Base-by-base conservation (phyloP, 257 asterid genomes). In the Perilla frutescens region DNA sequence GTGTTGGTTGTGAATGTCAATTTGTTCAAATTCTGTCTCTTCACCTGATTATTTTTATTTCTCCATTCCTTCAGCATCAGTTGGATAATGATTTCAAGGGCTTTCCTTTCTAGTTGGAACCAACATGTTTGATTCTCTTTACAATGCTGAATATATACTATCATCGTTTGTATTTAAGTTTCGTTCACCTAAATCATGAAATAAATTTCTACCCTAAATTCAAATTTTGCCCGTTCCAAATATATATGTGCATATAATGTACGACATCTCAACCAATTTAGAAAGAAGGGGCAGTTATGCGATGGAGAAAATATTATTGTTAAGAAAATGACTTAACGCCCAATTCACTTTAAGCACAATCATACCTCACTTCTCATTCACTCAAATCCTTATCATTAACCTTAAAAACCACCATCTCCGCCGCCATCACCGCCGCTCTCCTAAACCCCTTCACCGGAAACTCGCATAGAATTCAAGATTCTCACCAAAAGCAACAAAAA, bases 311-410 rank as follows among this genome's bases (percentile, higher is more conserved):
- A 20, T 20, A 20, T 20, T 20, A 20, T 20, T 20, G 0, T 20
- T 20, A 20, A 64, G 59, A 10, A 57, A 77, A 71, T 71, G 49
- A 74, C 84, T 83, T 79, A 56, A 57, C 58, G 68, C 73, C 59
- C 8, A 81, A 76, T 82, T 88, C 67, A 77, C 84, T 80, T 84
- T 26, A 71, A 60, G 50, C 68, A 8, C 84, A 84, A 86, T 84
- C 71, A 86, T 84, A 65, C 91, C 76, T 81, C 76, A 51, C 88
- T 79, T 81, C 44, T 45, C 66, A 20, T 1, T 20, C 53, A 78
- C 86, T 83, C 82, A 70, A 78, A 66, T 48, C 9, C 45, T 36
- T 68, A 34, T n/a, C 1, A 49, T 39, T 26, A 41, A n/a, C 70
- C 45, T 63, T 6, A 20, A 60, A 31, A 55, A 11, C 4, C 45